A percentile compares a stretch with the other conserved stretches of the same genome.
Conservation (phyloP, 257 asterid species). For the Nyctanthes arbortristis region DNA sequence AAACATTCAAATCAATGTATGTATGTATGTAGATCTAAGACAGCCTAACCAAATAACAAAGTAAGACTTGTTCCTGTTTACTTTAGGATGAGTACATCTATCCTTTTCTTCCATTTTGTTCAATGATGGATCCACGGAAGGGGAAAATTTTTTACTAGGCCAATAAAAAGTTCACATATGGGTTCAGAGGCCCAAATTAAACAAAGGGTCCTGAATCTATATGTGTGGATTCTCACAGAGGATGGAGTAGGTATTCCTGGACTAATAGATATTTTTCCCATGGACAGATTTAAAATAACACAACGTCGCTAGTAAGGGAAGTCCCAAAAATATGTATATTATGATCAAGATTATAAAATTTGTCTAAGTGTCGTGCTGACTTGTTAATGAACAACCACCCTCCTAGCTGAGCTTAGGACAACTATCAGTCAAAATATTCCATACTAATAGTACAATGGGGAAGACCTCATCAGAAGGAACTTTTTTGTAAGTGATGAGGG, state of each 20-base stretch:
- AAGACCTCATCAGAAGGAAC: conserved; percentile 15
- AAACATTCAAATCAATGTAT: conserved; percentile 15
- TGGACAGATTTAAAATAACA: neutral
- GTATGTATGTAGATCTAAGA: conserved; percentile 21
- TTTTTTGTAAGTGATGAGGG: conserved; percentile 16
- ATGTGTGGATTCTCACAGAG: too few species aligned
- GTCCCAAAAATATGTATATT: neutral
- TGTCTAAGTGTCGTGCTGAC: neutral
- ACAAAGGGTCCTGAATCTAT: too few species aligned
- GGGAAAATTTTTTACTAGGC: too few species aligned
- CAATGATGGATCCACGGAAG: neutral
- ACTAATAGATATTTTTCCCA: too few species aligned
- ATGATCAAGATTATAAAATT: neutral
- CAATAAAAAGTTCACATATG: too few species aligned
- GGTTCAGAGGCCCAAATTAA: too few species aligned
- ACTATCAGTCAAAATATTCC: neutral
- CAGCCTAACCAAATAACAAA: conserved; percentile 8
- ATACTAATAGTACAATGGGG: neutral
- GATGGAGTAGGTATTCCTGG: too few species aligned
- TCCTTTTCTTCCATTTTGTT: neutral
- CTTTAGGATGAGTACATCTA: neutral
- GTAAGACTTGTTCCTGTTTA: neutral
- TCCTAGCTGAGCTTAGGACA: neutral
- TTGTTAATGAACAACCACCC: neutral
- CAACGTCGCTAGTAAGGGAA: neutral